phyloP scores from a whole-genome alignment of 2,329 filamentous ascomycete genomes.

The Sporothrix inflata region DNA sequence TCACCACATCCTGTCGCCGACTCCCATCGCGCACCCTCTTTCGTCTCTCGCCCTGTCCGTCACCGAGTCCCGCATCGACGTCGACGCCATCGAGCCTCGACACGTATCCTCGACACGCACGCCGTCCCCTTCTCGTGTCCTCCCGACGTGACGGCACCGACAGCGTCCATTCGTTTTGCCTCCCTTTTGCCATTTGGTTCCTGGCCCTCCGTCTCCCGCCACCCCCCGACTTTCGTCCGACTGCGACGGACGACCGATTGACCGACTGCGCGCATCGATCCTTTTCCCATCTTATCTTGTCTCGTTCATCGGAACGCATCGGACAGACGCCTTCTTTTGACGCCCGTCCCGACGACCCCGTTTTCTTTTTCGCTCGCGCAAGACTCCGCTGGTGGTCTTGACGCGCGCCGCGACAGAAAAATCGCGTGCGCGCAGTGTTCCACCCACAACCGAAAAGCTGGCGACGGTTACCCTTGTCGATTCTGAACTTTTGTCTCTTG shows the following conservation, averaged over 20 bases:
- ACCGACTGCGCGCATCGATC: neutral
- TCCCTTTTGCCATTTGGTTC: too few species aligned
- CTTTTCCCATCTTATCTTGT: neutral
- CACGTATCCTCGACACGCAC: neutral
- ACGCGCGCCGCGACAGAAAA: slow-evolving; percentile 40
- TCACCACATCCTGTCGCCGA: slow-evolving; percentile 14
- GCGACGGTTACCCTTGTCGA: slow-evolving; percentile 59
- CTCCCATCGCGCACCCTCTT: neutral
- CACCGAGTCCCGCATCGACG: slow-evolving; percentile 4
- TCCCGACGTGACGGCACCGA: slow-evolving; percentile 3
- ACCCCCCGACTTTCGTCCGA: neutral
- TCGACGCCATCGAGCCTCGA: neutral
- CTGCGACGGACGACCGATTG: neutral
- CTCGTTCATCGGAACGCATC: neutral
- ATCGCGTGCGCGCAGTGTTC: slow-evolving; percentile 33
- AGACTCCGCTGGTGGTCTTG: neutral
- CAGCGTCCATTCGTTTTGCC: neutral
- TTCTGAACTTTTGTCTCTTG: slow-evolving; percentile 61
- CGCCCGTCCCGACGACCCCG: neutral
- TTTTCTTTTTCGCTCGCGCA: neutral
- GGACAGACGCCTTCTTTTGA: neutral
- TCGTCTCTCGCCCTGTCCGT: neutral
- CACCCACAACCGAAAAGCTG: slow-evolving; percentile 48
- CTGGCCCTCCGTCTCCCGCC: neutral
- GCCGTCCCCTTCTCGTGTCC: neutral